Evolutionary conservation across 2,329 filamentous ascomycete genomes (phyloP), one percentile per base, ranked within the genome.

Genomic region (Orbilia brochopaga): DNA sequence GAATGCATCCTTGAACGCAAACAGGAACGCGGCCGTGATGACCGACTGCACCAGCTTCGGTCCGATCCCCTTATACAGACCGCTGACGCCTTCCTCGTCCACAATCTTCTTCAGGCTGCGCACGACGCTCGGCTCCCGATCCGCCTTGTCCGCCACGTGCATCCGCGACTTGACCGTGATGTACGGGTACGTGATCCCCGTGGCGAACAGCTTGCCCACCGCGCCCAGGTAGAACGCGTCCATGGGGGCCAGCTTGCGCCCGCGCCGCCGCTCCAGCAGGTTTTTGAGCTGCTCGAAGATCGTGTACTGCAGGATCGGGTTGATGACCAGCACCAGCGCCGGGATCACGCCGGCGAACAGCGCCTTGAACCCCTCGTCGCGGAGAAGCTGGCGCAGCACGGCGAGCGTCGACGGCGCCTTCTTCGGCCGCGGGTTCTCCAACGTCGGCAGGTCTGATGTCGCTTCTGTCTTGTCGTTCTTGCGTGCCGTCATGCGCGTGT

Each of bases 211-310:
- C 85, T 99, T 99, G 80, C 94, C 92, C 32, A 97, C 79, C 1
- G 94, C 94, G 74, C 94, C 94, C 1, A 99, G 84, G 78, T 94
- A 86, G 80, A 99, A 99, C 55, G 91, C 92, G 75, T 96, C 86
- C 62, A 87, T 88, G 0, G 93, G 91, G 0, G 91, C 96, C 65
- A 97, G 86, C 76, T 89, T 87, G 69, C 82, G 79, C 73, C 77
- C 79, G 56, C 84, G 83, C 79, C 85, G 84, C 79, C 86, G 90
- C 85, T 97, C 93, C 64, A 97, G 81, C 24, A 85, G 78, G 79
- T 97, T 96, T 86, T 97, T 97, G 82, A 97, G 83, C 83, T 99
- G 93, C 84, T 99, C 94, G 77, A 97, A 99, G 63, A 99, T 89
- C 15, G 94, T 99, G 81, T 99, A 99, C 82, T 99, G 94, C 74